Evolutionary conservation across 768 basidiomycete species (phyloP), one percentile per base, ranked within the genome.

Genomic region (Amylocystis lapponica): DNA sequence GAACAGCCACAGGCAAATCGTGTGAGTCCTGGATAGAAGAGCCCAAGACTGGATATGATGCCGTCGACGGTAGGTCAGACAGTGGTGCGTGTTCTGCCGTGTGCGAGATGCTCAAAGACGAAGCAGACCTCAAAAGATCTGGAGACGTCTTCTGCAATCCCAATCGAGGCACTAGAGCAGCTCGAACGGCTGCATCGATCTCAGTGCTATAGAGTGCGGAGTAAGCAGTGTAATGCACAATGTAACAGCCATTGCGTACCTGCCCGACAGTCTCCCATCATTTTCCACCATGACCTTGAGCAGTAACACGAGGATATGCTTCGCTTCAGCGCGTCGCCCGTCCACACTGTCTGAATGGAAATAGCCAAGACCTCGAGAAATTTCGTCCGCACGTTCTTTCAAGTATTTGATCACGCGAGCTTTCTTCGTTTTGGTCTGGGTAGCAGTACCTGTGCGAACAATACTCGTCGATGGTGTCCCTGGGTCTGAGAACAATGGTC

Each of bases 241-340:
- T 26, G 13, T n/a, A 7, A 13, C 22, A 23, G 10, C 10, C 21
- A 36, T 10, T 20, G 69, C 85, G 58, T 62, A 97, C 94, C 80
- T 86, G 67, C 91, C 92, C 25, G 81, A 78, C 16, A 96, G 64
- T 41, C 79, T 78, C 1, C 96, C 95, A 50, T 98, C 93, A 50
- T 94, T 81, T 51, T 94, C 86, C 1, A 97, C 74, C 76, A 98
- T 75, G 7, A 86, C 67, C 57, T 74, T 83, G 34, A 98, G 63
- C 29, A 97, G 58, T 48, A 75, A 81, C 22, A 91, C 70, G 16
- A 98, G 65, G 2, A 81, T 67, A 22, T 89, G 65, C 62, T 84
- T 90, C 19, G 84, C 86, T 55, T 96, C 90, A 20, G 81, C 74
- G 39, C 72, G 74, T 41, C 75, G 66, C 49, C 72, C 72, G 47